Percentiles rank a stretch among this genome's conserved stretches.
Evolutionary conservation across 2,329 filamentous ascomycete genomes (phyloP).

Genomic region (Penicillium sp.): DNA sequence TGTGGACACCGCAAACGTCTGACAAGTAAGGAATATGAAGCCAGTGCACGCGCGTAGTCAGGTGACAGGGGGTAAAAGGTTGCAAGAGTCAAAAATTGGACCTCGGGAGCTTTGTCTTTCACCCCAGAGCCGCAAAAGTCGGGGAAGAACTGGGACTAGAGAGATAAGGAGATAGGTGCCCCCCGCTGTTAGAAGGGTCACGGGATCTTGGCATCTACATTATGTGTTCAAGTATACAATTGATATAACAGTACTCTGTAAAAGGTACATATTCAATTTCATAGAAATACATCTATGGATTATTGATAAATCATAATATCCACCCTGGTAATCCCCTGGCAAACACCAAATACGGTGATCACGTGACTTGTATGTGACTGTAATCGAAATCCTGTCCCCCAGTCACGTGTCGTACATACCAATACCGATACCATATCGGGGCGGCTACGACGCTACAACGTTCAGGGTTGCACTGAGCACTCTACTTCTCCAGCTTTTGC

Average conservation of each 20-base stretch:
- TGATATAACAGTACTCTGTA: too few species aligned
- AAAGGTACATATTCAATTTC: too few species aligned
- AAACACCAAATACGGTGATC: not conserved
- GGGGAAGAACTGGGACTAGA: conserved; percentile 2
- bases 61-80: conserved; percentile 7
- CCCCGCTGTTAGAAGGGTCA: conserved; percentile 1
- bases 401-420: not conserved
- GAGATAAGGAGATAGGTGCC: conserved; percentile 6
- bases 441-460: conserved; percentile 16
- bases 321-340: not conserved
- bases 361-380: not conserved
- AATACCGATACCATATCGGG: conserved; percentile 11
- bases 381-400: not conserved
- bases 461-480: conserved; percentile 22
- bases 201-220: conserved; percentile 1
- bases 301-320: not conserved
- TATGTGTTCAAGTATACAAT: not conserved
- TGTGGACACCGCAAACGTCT: conserved; percentile 8
- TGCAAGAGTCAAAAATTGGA: conserved; percentile 6
- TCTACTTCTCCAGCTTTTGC: conserved; percentile 15
- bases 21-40: conserved; percentile 2
- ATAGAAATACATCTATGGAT: not conserved
- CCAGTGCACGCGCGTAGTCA: conserved; percentile 1
- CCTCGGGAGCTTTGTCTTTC: conserved; percentile 3
- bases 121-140: conserved; percentile 11